phyloP scores from a whole-genome alignment of 75 land plant genomes.

The Cryptomeria japonica region DNA sequence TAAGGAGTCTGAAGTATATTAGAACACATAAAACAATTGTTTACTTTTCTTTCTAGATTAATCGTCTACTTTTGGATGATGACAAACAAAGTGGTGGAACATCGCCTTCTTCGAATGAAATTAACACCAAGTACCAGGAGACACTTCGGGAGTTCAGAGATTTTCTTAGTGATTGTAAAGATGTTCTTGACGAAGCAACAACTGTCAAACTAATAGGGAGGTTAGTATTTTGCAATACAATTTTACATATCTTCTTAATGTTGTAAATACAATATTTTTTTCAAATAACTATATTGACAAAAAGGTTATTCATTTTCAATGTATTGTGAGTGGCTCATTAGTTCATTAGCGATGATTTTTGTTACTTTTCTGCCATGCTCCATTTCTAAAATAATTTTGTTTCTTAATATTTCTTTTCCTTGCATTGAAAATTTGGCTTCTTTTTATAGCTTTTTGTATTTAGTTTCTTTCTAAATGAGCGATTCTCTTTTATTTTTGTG shows the following conservation, averaged over 20 bases:
- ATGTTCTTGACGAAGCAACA: slow-evolving; percentile 93
- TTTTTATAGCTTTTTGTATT: not conserved
- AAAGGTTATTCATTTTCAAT: not conserved
- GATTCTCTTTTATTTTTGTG: not conserved
- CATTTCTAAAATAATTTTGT: not conserved
- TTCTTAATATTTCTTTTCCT: not conserved
- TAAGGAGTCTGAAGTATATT: not conserved
- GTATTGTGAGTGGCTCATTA: not conserved
- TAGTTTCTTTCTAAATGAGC: not conserved
- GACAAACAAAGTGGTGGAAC: slow-evolving; percentile 29
- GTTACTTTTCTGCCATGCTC: not conserved
- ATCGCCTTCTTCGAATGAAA: slow-evolving; percentile 17
- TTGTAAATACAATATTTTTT: not conserved
- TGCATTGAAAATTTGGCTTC: not conserved
- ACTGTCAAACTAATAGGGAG: slow-evolving; percentile 90
- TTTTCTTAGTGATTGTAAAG: slow-evolving; percentile 94
- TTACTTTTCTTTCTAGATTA: slow-evolving; percentile 49
- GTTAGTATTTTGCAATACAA: slow-evolving; percentile 26
- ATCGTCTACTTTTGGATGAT: slow-evolving; percentile 69
- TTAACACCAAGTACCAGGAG: slow-evolving; percentile 63
- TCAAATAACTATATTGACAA: not conserved
- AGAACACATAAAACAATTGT: not conserved
- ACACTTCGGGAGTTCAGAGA: slow-evolving; percentile 81
- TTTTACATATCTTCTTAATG: not conserved
- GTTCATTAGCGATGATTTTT: not conserved